phyloP scores from a whole-genome alignment of 371 early-diverging fungal genomes.

The Antonospora locustae region DNA sequence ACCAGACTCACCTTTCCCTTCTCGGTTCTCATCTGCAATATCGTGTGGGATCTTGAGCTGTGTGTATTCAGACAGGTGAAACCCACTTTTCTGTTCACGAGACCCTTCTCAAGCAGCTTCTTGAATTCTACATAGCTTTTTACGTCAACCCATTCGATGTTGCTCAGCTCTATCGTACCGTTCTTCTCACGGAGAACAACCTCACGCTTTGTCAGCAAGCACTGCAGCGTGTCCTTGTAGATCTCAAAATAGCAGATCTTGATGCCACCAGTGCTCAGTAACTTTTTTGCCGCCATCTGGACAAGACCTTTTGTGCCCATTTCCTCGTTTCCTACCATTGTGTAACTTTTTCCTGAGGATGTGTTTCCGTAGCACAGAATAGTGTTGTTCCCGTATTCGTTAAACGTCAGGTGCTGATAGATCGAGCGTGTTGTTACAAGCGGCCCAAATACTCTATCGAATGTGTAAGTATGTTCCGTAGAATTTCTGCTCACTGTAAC shows the following conservation, averaged over 20 bases:
- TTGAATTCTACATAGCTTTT: slow-evolving; percentile 56
- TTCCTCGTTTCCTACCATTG: slow-evolving; percentile 57
- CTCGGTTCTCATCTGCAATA: slow-evolving; percentile 55
- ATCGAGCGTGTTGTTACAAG: slow-evolving; percentile 1
- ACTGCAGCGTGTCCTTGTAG: slow-evolving; percentile 43
- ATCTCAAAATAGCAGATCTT: slow-evolving; percentile 42
- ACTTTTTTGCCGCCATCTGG: slow-evolving; percentile 19
- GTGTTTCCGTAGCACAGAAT: slow-evolving; percentile 64
- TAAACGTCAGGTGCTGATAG: slow-evolving; percentile 9
- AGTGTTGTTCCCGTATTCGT: slow-evolving; percentile 41
- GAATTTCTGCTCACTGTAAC: neutral
- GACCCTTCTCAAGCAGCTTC: slow-evolving; percentile 42
- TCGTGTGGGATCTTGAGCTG: slow-evolving; percentile 33
- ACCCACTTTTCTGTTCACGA: slow-evolving; percentile 13
- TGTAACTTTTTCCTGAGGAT: slow-evolving; percentile 61
- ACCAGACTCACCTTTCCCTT: slow-evolving; percentile 64
- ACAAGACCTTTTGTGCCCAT: slow-evolving; percentile 17
- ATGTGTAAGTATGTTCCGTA: slow-evolving; percentile 5
- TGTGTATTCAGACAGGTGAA: slow-evolving; percentile 38
- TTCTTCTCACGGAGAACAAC: slow-evolving; percentile 59
- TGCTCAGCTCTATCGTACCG: slow-evolving; percentile 2
- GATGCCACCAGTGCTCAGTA: slow-evolving; percentile 18
- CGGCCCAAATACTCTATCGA: slow-evolving; percentile 23
- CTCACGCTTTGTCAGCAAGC: slow-evolving; percentile 15
- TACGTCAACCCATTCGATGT: slow-evolving; percentile 40